Conservation (phyloP, 495 filamentous ascomycete species). For the Penicillium pancosmium region DNA sequence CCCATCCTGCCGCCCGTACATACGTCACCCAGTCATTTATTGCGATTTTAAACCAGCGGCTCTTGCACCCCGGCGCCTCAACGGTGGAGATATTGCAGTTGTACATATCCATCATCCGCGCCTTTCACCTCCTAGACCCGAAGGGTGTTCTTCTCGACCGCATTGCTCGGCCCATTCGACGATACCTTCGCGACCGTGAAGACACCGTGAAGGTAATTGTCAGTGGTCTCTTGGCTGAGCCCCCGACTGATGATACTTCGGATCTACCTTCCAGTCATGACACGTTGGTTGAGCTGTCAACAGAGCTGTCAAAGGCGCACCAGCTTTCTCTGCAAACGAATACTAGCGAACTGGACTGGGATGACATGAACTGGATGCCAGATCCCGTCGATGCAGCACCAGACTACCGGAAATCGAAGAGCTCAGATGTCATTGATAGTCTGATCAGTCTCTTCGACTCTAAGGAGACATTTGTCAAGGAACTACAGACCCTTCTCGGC, state of each 20-base stretch:
- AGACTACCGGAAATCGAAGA: constrained; percentile 87
- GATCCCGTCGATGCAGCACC: constrained; percentile 91
- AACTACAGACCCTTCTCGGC: constrained; percentile 82
- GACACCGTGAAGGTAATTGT: constrained; percentile 90
- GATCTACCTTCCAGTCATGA: constrained; percentile 39
- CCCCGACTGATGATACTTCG: constrained; percentile 49
- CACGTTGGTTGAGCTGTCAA: constrained; percentile 72
- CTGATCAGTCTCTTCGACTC: constrained; percentile 85
- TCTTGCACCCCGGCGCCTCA: constrained; percentile 86
- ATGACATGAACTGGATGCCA: constrained; percentile 89
- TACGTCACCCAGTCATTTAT: constrained; percentile 75
- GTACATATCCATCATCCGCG: constrained; percentile 90
- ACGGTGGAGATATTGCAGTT: constrained; percentile 86
- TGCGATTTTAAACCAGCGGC: constrained; percentile 62
- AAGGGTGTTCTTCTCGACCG: constrained; percentile 89
- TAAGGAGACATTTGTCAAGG: constrained; percentile 88
- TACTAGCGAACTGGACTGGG: constrained; percentile 77
- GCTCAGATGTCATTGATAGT: constrained; percentile 87
- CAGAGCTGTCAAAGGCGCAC: constrained; percentile 67
- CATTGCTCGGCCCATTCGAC: constrained; percentile 77
- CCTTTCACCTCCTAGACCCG: constrained; percentile 85
- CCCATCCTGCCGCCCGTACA: constrained; percentile 56
- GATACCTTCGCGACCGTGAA: constrained; percentile 90
- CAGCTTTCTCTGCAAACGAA: constrained; percentile 51
- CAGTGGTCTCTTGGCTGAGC: constrained; percentile 75